A percentile compares a stretch with the other conserved stretches of the same genome.
Conservation (phyloP, 1,139 yeast species). For the Geotrichum reessii region DNA sequence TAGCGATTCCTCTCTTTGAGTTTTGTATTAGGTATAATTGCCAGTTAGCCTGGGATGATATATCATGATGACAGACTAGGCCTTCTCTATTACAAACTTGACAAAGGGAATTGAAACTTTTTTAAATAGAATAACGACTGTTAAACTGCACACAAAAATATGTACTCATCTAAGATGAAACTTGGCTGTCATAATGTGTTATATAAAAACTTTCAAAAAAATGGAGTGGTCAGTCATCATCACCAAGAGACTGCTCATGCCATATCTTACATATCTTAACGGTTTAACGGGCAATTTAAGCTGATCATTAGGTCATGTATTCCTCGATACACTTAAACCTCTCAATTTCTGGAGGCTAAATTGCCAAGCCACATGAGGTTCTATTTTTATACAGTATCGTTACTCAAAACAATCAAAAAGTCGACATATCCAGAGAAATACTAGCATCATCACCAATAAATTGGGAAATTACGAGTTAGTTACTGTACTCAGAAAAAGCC, state of each 20-base stretch:
- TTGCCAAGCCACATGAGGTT: background rate
- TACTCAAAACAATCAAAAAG: background rate
- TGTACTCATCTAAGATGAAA: background rate
- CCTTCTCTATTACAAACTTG: background rate
- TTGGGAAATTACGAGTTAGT: background rate
- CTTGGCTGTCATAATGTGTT: background rate
- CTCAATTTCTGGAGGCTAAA: background rate
- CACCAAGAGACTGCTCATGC: background rate
- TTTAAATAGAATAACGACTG: background rate
- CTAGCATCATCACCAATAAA: too few species aligned
- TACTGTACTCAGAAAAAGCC: background rate
- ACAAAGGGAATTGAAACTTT: background rate
- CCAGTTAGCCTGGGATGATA: too few species aligned
- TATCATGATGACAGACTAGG: too few species aligned
- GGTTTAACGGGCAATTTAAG: background rate
- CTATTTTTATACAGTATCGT: background rate
- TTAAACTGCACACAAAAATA: background rate
- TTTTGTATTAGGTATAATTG: too few species aligned
- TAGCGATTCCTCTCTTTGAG: too few species aligned
- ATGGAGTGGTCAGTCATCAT: background rate
- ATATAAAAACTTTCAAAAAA: background rate
- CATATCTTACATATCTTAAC: background rate
- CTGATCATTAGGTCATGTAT: background rate
- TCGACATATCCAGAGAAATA: background rate
- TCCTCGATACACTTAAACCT: background rate